These are phyloP conservation scores for Euphorbia pulcherrima DNA, from an alignment of 345 rosid genomes.

Conservation along the genomic window DNA sequence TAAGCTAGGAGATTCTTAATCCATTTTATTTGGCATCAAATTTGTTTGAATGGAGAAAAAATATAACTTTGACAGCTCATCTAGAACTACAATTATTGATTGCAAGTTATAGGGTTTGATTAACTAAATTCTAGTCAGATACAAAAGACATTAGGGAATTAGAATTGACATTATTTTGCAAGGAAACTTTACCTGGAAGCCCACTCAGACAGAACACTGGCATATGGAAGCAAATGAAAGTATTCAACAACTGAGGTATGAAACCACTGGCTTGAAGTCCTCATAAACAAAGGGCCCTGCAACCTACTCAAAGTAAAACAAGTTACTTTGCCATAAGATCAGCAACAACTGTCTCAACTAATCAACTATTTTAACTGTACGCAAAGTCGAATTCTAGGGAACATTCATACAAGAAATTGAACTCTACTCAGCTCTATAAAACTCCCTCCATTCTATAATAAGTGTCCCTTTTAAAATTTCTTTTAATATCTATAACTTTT, in stretches of 20 bases:
- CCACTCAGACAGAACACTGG: slow-evolving; percentile 20
- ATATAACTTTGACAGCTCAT: not conserved
- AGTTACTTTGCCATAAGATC: slow-evolving; percentile 6
- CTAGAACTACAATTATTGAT: too few relatives aligned
- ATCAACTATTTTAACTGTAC: not conserved
- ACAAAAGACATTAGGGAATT: not conserved
- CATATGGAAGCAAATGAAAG: slow-evolving; percentile 30
- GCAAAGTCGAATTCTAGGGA: not conserved
- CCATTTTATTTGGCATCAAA: not conserved
- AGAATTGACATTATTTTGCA: not conserved
- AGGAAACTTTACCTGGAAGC: slow-evolving; percentile 14
- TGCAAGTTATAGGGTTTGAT: not conserved
- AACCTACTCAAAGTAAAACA: slow-evolving; percentile 17
- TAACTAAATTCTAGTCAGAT: not conserved
- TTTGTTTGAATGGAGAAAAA: not conserved
- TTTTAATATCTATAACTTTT: too few relatives aligned
- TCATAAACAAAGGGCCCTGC: slow-evolving; percentile 25
- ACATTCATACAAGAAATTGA: not conserved
- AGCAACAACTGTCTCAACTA: not conserved
- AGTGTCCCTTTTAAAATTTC: too few relatives aligned
- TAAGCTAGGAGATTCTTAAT: not conserved
- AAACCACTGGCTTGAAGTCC: slow-evolving; percentile 18
- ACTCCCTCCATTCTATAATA: too few relatives aligned
- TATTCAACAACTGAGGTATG: slow-evolving; percentile 22
- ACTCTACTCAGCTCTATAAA: not conserved